Evolutionary conservation across 805 yeast genomes (phyloP).

Genomic region (Starmerella gropengiesseri): DNA sequence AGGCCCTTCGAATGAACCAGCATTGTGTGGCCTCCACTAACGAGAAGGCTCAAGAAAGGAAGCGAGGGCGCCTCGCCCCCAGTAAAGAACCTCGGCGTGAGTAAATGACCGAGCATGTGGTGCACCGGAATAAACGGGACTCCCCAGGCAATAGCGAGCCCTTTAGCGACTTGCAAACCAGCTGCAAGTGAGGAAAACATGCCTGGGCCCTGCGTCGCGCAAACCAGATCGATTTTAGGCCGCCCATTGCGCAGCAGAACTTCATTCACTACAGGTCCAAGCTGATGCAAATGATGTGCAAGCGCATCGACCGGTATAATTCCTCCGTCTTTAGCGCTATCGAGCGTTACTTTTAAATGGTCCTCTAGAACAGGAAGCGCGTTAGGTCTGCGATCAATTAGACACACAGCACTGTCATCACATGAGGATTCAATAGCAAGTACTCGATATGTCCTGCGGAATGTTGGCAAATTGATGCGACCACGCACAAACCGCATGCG

Average conservation of each 20-base stretch:
- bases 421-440: conserved; percentile 88
- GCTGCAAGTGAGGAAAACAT: conserved; percentile 82
- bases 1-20: conserved; percentile 56
- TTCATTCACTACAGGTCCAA: conserved; percentile 43
- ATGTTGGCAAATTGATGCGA: neutral
- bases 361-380: conserved; percentile 42
- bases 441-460: conserved; percentile 41
- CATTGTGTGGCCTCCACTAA: conserved; percentile 93
- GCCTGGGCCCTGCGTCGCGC: conserved; percentile 95
- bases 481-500: neutral
- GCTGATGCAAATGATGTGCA: conserved; percentile 54
- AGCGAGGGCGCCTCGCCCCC: conserved; percentile 50
- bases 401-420: conserved; percentile 86
- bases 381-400: conserved; percentile 42
- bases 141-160: conserved; percentile 66
- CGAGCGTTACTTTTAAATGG: conserved; percentile 54
- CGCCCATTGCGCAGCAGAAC: conserved; percentile 31
- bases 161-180: conserved; percentile 77
- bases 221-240: conserved; percentile 48
- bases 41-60: conserved; percentile 65
- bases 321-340: conserved; percentile 64
- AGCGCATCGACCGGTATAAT: conserved; percentile 80
- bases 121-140: conserved; percentile 81
- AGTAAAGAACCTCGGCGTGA: conserved; percentile 47
- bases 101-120: conserved; percentile 89